A percentile compares a stretch with the other conserved stretches of the same genome.
phyloP scores from a whole-genome alignment of 164 flowering plant genomes.

The Buxus sempervirens region DNA sequence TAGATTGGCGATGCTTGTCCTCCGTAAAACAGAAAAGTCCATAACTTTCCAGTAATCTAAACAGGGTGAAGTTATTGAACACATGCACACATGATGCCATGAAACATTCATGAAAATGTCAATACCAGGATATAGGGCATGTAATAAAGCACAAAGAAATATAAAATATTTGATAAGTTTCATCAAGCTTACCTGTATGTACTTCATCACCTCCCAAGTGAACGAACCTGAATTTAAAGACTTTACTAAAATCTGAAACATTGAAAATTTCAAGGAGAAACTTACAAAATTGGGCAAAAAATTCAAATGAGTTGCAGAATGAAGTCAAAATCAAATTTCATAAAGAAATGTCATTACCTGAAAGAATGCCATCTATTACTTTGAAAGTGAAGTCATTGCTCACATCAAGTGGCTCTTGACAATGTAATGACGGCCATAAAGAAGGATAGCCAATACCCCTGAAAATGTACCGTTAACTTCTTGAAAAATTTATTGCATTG shows the following conservation, averaged over 20 bases:
- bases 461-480: constrained; percentile 13
- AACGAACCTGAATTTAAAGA: constrained; percentile 74
- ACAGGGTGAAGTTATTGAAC: too few species aligned
- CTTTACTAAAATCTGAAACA: constrained; percentile 81
- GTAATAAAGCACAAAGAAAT: neutral
- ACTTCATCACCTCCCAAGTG: constrained; percentile 98
- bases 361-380: constrained; percentile 83
- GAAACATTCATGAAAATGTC: neutral
- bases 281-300: neutral
- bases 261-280: neutral
- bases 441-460: constrained; percentile 93
- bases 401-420: constrained; percentile 91
- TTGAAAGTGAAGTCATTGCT: constrained; percentile 85
- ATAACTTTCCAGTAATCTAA: too few species aligned
- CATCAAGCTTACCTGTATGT: constrained; percentile 54
- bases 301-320: neutral
- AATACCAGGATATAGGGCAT: neutral
- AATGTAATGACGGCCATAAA: constrained; percentile 72
- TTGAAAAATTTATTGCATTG: neutral
- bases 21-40: too few species aligned
- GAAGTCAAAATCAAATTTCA: constrained; percentile 10
- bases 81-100: neutral
- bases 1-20: too few species aligned
- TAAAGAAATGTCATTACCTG: constrained; percentile 39
- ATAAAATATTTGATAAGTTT: neutral